Evolutionary conservation across 2,329 filamentous ascomycete species (phyloP).

Genomic region (Juglanconis sp.): DNA sequence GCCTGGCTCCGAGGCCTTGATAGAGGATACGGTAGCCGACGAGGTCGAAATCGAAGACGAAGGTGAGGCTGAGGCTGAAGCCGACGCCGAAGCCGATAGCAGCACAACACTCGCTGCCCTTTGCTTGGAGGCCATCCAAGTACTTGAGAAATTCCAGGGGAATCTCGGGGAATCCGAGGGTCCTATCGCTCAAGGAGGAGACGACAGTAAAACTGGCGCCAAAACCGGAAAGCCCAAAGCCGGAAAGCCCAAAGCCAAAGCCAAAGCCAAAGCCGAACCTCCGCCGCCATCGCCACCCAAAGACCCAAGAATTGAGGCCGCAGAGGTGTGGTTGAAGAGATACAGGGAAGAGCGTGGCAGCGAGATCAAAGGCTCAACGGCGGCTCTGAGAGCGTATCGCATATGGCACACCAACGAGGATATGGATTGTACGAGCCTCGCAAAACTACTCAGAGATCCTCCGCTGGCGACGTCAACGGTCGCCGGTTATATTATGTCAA

Average conservation of each 20-base stretch:
- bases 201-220: neutral
- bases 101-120: neutral
- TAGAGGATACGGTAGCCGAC: neutral
- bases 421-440: conserved; percentile 47
- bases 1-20: conserved; percentile 36
- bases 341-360: conserved; percentile 32
- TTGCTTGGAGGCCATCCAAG: neutral
- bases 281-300: conserved; percentile 20
- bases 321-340: conserved; percentile 35
- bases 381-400: conserved; percentile 56
- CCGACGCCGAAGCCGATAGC: neutral
- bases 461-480: conserved; percentile 57
- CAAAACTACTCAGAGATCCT: conserved; percentile 55
- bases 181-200: neutral
- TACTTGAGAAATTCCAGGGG: neutral
- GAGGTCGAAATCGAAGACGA: conserved; percentile 26
- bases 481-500: conserved; percentile 55
- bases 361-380: conserved; percentile 23
- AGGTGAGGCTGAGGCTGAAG: conserved; percentile 14
- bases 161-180: neutral
- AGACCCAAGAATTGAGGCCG: conserved; percentile 42
- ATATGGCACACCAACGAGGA: conserved; percentile 58
- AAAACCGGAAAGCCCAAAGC: neutral
- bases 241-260: conserved; percentile 1
- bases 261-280: conserved; percentile 12